Conservation (phyloP, 306 rosid genomes). For the Sicyos edulis region DNA sequence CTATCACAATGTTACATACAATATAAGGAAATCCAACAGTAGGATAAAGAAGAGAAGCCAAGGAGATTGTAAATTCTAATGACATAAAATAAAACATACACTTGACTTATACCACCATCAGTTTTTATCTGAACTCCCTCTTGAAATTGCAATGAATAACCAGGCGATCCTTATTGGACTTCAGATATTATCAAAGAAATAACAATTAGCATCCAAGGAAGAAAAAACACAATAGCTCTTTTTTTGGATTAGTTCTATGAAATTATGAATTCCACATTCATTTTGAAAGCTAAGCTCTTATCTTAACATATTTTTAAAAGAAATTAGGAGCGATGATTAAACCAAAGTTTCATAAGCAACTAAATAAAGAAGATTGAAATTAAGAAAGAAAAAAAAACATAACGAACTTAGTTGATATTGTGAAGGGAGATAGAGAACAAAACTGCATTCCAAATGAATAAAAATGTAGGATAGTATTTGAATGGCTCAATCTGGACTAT, state of each 20-base stretch:
- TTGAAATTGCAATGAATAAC: not conserved
- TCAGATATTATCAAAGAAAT: not conserved
- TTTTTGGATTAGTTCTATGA: not conserved
- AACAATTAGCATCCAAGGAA: not conserved
- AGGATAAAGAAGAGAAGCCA: slow-evolving; percentile 7
- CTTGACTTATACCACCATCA: slow-evolving; percentile 10
- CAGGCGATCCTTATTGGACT: not conserved
- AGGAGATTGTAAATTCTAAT: not conserved
- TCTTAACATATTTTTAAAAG: not conserved
- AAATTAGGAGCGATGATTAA: too few species aligned
- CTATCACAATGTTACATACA: not conserved
- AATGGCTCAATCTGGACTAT: not conserved
- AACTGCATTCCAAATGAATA: not conserved
- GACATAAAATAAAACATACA: not conserved
- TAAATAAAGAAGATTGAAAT: too few species aligned
- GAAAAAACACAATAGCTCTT: not conserved
- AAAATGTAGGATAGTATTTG: not conserved
- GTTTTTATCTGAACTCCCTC: not conserved
- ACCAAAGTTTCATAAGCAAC: not conserved
- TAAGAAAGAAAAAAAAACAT: not conserved
- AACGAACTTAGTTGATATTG: not conserved
- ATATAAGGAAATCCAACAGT: too few species aligned
- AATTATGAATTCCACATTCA: not conserved
- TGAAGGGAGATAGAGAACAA: not conserved
- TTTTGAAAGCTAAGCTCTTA: not conserved